Conservation (phyloP, 768 basidiomycete species). For the Termitomyces sp. region DNA sequence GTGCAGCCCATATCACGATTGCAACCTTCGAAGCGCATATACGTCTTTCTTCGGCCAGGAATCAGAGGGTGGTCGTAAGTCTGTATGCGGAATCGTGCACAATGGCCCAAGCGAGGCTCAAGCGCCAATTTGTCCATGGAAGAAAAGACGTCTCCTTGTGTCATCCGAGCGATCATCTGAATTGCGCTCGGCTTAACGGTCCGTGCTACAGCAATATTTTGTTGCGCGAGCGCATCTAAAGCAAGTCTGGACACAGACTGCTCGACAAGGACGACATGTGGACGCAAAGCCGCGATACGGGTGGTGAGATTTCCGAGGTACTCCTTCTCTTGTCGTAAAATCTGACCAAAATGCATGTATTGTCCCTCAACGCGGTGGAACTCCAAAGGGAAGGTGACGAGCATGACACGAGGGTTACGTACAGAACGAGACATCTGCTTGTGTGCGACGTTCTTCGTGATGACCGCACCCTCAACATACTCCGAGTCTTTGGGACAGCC, state of each 20-base stretch:
- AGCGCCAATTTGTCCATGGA: constrained; percentile 92
- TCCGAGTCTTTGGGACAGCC: constrained; percentile 91
- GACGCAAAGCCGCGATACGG: constrained; percentile 87
- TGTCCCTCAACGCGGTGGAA: constrained; percentile 91
- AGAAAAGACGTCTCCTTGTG: constrained; percentile 91
- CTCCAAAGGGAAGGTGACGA: constrained; percentile 92
- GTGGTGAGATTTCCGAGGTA: constrained; percentile 84
- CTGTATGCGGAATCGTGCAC: constrained; percentile 79
- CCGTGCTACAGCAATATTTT: constrained; percentile 87
- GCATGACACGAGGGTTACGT: constrained; percentile 89
- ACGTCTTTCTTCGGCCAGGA: constrained; percentile 91
- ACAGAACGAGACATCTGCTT: constrained; percentile 87
- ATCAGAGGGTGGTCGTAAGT: constrained; percentile 94
- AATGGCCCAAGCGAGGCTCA: constrained; percentile 88
- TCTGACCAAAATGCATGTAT: constrained; percentile 89
- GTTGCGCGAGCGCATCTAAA: constrained; percentile 78
- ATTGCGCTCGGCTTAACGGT: constrained; percentile 87
- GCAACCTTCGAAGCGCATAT: constrained; percentile 98
- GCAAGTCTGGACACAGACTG: constrained; percentile 89
- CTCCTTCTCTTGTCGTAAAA: constrained; percentile 89
- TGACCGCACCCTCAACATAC: constrained; percentile 94
- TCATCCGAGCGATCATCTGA: constrained; percentile 87
- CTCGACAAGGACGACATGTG: constrained; percentile 90
- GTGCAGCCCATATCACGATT: constrained; percentile 92
- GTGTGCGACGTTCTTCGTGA: constrained; percentile 97